Evolutionary conservation across 2,329 filamentous ascomycete species (phyloP).

Genomic region (Lachnellula cervina): DNA sequence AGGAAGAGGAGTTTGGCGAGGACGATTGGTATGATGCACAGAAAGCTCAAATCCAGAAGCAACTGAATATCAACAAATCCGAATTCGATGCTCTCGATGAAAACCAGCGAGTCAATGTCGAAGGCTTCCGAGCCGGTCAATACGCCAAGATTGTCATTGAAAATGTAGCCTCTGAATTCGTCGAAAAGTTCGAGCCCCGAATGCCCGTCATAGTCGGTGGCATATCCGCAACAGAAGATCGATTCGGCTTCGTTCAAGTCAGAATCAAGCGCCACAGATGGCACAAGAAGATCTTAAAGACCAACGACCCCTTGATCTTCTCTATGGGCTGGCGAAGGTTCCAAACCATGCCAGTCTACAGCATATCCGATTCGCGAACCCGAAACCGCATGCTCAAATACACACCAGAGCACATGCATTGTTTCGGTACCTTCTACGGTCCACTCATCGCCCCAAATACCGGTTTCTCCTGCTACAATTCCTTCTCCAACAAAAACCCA

Average conservation of each 20-base stretch:
- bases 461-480: conserved; percentile 90
- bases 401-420: conserved; percentile 99
- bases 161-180: conserved; percentile 86
- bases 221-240: conserved; percentile 87
- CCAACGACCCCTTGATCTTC: conserved; percentile 94
- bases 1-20: conserved; percentile 81
- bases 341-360: conserved; percentile 88
- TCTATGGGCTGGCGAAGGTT: conserved; percentile 95
- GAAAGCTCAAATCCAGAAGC: conserved; percentile 91
- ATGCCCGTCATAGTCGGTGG: conserved; percentile 86
- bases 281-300: conserved; percentile 99
- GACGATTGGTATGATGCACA: conserved; percentile 99
- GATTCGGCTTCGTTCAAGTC: conserved; percentile 92
- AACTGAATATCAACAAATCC: conserved; percentile 91
- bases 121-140: conserved; percentile 86
- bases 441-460: conserved; percentile 94
- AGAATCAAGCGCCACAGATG: conserved; percentile 96
- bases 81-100: conserved; percentile 89
- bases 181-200: conserved; percentile 72
- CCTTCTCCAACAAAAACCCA: conserved; percentile 75
- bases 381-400: conserved; percentile 98
- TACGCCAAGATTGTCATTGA: conserved; percentile 91
- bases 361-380: conserved; percentile 87
- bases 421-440: conserved; percentile 92
- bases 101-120: conserved; percentile 73